Base-by-base conservation (phyloP, 2,329 filamentous ascomycete species). In the Thyridium curvatum region DNA sequence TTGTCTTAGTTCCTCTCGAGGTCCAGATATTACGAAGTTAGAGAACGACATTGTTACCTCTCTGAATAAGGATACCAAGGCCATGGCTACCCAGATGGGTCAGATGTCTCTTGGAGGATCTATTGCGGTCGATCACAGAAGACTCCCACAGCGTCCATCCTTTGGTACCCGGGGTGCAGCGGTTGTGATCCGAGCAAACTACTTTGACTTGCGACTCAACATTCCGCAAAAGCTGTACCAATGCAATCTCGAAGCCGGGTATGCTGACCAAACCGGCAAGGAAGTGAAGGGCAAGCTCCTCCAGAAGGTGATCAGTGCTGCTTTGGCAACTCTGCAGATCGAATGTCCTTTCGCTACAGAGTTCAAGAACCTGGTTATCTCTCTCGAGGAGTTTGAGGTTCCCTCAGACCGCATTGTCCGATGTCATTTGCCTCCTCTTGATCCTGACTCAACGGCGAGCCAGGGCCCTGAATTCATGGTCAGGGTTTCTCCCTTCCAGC, bases 101-200 rank as follows among this genome's bases (percentile, higher is more conserved):
- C 55, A 59, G 30, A 49, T 68, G 17, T 44, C 56, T 4, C 18
- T 63, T 16, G 8, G 37, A 28, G 4, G 29, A 16, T 14, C 39
- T 42, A 34, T 21, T 2, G 29, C 37, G 4, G 16, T 21, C 9
- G 47, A 46, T 15, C 42, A 63, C 14, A 26, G 6, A 26, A 10
- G 10, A 16, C 61, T 77, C 34, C 70, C 74, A 3, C 40, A 51
- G 8, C 65, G 74, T 3, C 75, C 75, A 15, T 65, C 64, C 2
- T 78, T 68, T 44, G 72, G 73, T 15, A 61, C 52, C 3, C 47
- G 46, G 5, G 75, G 74, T 4, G 53, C 34, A 2, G 33, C 52
- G 0, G 64, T 74, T 3, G 48, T 58, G 2, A 56, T 79, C 0
- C 77, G 72, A 71, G 60, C 72, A 4, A 79, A 79, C 51, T 78